Evolutionary conservation across 1,284 basidiomycete species (phyloP), one percentile per base, ranked within the genome.

Genomic region (Lentinula novae-zelandiae): DNA sequence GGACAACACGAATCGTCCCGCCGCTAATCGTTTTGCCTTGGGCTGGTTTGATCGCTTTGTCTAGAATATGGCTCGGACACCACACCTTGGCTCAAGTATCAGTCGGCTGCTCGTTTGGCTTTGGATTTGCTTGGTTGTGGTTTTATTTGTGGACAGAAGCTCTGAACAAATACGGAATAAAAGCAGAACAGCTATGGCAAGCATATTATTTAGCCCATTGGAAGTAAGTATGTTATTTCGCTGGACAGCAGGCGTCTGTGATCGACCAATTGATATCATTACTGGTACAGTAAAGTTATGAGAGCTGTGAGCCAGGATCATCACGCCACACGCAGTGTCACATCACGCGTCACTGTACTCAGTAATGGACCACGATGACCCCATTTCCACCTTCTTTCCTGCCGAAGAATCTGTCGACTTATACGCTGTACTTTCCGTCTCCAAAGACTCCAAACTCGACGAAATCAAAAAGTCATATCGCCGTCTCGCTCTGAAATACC

Each of bases 381-480:
- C 91, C 17, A 82, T 91, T 65, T 73, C 77, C 57, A 85, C 87
- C 63, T 92, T 95, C 79, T 93, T 95, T 74, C 84, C 90, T 1
- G 85, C 79, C 48, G 70, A 85, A 63, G 86, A 89, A 53, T 71
- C 74, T 46, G 85, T 90, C 7, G 84, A 93, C 72, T 82, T 96
- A 5, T 96, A 96, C 71, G 78, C 79, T 0, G 83, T 91, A 7
- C 85, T 96, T 20, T 75, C 77, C 27, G 72, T 95, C 42, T 68
- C 76, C 4, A 73, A 74, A 1, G 74, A 79, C 57, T 84, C 90
- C 6, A 83, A 79, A 2, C 59, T 71, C 2, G 88, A 91, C 36
- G 85, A 86, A 22, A 87, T 96, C 68, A 88, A 87, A 73, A 92
- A 89, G 69, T 82, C 94, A 0, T 98, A 97, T 76, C 85, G 93